phyloP scores from a whole-genome alignment of 192 early-diverging fungal genomes.

The Chytriomyces confervae region DNA sequence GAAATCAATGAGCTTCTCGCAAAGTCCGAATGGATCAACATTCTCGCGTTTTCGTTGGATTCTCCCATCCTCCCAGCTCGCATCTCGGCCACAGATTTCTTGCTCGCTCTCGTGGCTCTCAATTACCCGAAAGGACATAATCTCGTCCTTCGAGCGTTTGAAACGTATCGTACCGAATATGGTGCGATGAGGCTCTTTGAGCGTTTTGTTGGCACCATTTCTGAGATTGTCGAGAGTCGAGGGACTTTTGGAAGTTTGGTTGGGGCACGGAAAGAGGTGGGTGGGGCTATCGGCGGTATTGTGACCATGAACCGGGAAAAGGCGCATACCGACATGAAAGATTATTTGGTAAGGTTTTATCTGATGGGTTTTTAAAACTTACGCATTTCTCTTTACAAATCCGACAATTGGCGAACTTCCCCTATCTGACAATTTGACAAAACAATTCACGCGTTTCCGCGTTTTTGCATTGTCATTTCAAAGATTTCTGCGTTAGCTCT shows the following conservation, averaged over 20 bases:
- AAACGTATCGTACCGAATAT: conserved; percentile 34
- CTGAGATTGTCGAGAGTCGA: conserved; percentile 39
- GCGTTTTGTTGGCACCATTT: conserved; percentile 33
- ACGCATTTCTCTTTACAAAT: not conserved
- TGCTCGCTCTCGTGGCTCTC: conserved; percentile 49
- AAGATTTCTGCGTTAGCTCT: conserved; percentile 49
- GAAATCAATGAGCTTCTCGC: conserved; percentile 47
- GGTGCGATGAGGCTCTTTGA: conserved; percentile 40
- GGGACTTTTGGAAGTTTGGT: conserved; percentile 54
- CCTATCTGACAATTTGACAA: too few relatives aligned
- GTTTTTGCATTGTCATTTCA: not conserved
- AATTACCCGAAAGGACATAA: conserved; percentile 54
- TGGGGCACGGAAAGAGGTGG: conserved; percentile 27
- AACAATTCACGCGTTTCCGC: not conserved
- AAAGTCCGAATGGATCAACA: conserved; percentile 45
- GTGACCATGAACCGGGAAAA: conserved; percentile 42
- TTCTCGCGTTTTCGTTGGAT: conserved; percentile 50
- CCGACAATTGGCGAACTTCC: too few relatives aligned
- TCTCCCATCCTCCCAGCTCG: conserved; percentile 47
- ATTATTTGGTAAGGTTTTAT: conserved; percentile 43
- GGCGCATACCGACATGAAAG: conserved; percentile 49
- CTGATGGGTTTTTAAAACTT: not conserved
- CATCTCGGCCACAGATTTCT: conserved; percentile 49
- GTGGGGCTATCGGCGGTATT: conserved; percentile 19
- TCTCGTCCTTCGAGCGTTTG: conserved; percentile 50